Base-by-base conservation (phyloP, 140 eudicot species). In the Oenanthe javanica region DNA sequence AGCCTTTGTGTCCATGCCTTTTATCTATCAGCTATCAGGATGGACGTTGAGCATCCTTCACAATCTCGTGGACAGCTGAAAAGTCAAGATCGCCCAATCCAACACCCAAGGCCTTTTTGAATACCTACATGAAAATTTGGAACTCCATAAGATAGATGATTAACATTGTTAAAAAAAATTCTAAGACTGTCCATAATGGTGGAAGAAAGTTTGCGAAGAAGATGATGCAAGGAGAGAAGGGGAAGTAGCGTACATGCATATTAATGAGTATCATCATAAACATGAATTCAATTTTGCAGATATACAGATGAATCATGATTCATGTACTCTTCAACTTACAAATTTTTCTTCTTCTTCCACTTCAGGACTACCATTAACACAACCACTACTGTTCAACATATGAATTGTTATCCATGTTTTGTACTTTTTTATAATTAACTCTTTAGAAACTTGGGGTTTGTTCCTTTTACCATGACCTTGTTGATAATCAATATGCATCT, bases 71-170 rank as follows among this genome's bases (percentile, higher is more conserved):
- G 80, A 95, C 97, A 71, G 99, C 97, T 64, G 99, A 95, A 82
- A 95, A 95, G 85, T 95, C 99, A 54, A 87, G 93, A 83, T 95
- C 99, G 42, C 99, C 99, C 74, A 95, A 79, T 21, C 97, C 99
- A 69, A 84, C 69, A 95, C 97, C 87, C 77, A 97, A 88, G 19
- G 99, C 98, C 81, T 89, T 92, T 87, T 92, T 94, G 80, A 94
- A 94, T 77, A 89, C 96, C 98, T 94, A 67, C 81, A 87, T 69
- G 23, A 23, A 55, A 27, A 80, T 0, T 38, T 78, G 21, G 0
- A 19, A 47, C 71, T 66, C 43, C 25, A 64, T 64, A n/a, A 64
- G 6, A 12, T 31, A 27, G 27, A 10, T 12, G 45, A 25, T 31
- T 11, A 27, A 66, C 72, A 66, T 31, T 66, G 72, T 12, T 27